Evolutionary conservation across 352 stramenopile genomes (phyloP), one percentile per base, ranked within the genome.

Genomic region (Globisporangium nodosum): DNA sequence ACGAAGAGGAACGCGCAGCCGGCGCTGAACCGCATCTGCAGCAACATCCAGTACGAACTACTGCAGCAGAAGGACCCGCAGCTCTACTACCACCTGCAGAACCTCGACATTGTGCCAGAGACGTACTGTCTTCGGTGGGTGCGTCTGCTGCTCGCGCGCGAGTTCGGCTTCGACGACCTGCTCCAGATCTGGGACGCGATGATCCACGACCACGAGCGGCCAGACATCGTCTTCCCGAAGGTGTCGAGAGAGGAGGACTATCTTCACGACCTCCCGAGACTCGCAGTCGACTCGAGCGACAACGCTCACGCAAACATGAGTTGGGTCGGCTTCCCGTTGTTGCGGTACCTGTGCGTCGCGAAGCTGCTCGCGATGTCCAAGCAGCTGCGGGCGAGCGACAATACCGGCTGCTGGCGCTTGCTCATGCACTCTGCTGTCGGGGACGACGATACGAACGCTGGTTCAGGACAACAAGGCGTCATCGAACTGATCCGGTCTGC

Each of bases 51-150:
- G 61, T 90, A 90, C 59, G 79, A 90, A 45, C 46, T 93, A 4
- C 56, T 93, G 40, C 72, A 87, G 45, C 74, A 92, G 53, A 87
- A 81, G 24, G 82, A 94, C 24, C 85, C 85, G n/a, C 78, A 94
- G 49, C 58, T 94, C 20, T 89, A 80, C 52, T 91, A 87, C 43
- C 82, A 94, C 33, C 58, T 94, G 9, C 71, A 87, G 49, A 89
- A 94, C 58, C 63, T 92, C 42, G 78, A 92, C 11, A 89, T 92
- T 51, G 69, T 87, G 0, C 85, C 85, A 1, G 81, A 92, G 54
- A 92, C 81, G 35, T 92, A 94, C 63, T 92, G 85, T 31, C 64
- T 92, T 18, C 73, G 85, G 11, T 94, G 85, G 85, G 74, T 92
- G 16, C 85, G 85, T 0, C 70, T 94, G 27, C 52, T 94, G 1